Conservation (phyloP, 352 stramenopile species). For the Albugo laibachii region DNA sequence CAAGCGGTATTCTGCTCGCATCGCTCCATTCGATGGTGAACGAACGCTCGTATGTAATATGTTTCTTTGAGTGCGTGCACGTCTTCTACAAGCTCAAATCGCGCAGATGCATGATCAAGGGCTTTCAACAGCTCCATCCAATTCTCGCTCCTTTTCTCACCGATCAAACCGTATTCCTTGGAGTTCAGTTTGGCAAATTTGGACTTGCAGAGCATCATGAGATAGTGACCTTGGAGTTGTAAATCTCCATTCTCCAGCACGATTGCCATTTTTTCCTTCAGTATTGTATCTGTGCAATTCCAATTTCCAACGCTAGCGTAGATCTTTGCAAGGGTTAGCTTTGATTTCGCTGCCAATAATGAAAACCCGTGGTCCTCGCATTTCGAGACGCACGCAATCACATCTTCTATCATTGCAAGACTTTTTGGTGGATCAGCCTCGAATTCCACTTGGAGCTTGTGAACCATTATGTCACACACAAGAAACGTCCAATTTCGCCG, state of each 20-base stretch:
- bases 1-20: too few species aligned
- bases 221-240: conserved; percentile 25
- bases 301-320: conserved; percentile 35
- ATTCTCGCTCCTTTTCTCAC: too few species aligned
- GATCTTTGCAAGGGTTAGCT: conserved; percentile 40
- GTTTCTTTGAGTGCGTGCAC: too few species aligned
- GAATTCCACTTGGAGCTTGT: conserved; percentile 17
- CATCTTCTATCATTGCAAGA: conserved; percentile 18
- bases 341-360: conserved; percentile 28
- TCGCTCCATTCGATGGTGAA: too few species aligned
- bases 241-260: conserved; percentile 45
- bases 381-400: conserved; percentile 25
- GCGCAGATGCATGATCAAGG: too few species aligned
- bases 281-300: conserved; percentile 19
- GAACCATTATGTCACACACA: conserved; percentile 27
- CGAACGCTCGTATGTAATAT: too few species aligned
- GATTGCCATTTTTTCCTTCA: conserved; percentile 37
- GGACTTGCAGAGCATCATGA: conserved; percentile 16
- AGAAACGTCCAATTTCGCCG: conserved; percentile 22
- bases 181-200: too few species aligned
- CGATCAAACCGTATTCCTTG: too few species aligned
- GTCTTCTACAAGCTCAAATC: too few species aligned
- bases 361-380: conserved; percentile 30
- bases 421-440: conserved; percentile 17
- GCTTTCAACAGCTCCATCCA: too few species aligned